Evolutionary conservation across 352 stramenopile genomes (phyloP).

Genomic region (Pythium dissimile): DNA sequence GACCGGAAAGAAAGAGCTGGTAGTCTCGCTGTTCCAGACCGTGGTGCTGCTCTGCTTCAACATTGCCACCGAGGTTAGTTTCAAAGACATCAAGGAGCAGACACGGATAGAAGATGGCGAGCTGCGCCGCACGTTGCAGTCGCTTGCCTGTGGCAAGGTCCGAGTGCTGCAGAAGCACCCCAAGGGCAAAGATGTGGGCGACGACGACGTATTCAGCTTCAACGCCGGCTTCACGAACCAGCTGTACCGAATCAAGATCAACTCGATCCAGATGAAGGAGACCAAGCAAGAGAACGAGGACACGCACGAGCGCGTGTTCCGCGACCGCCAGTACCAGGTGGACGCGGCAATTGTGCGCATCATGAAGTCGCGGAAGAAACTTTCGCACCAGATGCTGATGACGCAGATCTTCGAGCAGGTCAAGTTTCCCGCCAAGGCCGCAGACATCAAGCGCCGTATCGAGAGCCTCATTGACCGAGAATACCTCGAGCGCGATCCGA

Average conservation of each 20-base stretch:
- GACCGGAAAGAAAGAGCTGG: slow-evolving; percentile 79
- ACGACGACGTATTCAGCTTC: slow-evolving; percentile 85
- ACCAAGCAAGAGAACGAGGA: slow-evolving; percentile 92
- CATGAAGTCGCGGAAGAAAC: slow-evolving; percentile 98
- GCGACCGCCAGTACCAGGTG: slow-evolving; percentile 92
- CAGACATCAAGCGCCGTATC: slow-evolving; percentile 87
- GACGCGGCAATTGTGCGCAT: slow-evolving; percentile 97
- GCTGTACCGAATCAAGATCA: slow-evolving; percentile 92
- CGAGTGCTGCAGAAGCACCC: slow-evolving; percentile 86
- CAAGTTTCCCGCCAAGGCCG: slow-evolving; percentile 77
- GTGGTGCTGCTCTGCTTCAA: slow-evolving; percentile 88
- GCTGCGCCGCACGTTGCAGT: slow-evolving; percentile 86
- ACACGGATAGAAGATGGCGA: slow-evolving; percentile 90
- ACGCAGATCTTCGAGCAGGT: slow-evolving; percentile 96
- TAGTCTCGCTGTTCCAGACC: slow-evolving; percentile 87
- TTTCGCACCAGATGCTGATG: slow-evolving; percentile 95
- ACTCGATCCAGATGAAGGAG: slow-evolving; percentile 94
- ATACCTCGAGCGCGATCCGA: slow-evolving; percentile 83
- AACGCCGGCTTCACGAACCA: slow-evolving; percentile 86
- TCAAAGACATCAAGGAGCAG: slow-evolving; percentile 85
- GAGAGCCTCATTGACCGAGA: slow-evolving; percentile 89
- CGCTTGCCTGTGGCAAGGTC: slow-evolving; percentile 87
- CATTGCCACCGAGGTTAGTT: slow-evolving; percentile 49
- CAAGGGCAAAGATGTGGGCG: slow-evolving; percentile 83
- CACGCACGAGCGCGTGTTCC: slow-evolving; percentile 92